phyloP scores from a whole-genome alignment of 192 early-diverging fungal genomes.

The Thamnidium elegans region DNA sequence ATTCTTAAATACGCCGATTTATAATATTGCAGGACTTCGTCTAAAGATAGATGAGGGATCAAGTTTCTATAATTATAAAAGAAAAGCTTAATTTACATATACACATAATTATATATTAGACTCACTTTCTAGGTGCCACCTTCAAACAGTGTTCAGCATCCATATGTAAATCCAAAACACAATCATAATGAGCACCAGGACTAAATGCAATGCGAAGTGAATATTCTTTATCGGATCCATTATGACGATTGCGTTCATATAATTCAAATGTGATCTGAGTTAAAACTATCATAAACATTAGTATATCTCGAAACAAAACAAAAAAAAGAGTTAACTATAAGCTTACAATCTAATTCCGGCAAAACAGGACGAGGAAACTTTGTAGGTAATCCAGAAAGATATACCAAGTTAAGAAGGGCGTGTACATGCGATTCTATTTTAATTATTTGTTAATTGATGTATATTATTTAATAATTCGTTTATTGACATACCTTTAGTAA shows the following conservation, averaged over 20 bases:
- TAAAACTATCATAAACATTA: background rate
- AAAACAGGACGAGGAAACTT: slow-evolving; percentile 60
- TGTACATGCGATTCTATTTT: slow-evolving; percentile 83
- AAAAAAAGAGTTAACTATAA: background rate
- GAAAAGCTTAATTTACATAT: background rate
- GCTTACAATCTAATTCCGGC: slow-evolving; percentile 89
- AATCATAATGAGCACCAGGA: slow-evolving; percentile 87
- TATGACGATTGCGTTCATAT: slow-evolving; percentile 74
- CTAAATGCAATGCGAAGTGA: slow-evolving; percentile 87
- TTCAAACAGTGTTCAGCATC: slow-evolving; percentile 82
- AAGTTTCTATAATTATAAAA: slow-evolving; percentile 59
- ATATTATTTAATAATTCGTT: background rate
- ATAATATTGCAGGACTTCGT: slow-evolving; percentile 62
- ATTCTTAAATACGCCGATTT: slow-evolving; percentile 49
- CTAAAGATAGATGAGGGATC: slow-evolving; percentile 78
- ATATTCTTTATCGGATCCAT: slow-evolving; percentile 66
- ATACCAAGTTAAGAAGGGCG: slow-evolving; percentile 87
- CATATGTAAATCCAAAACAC: slow-evolving; percentile 85
- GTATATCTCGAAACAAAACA: background rate
- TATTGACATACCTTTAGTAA: slow-evolving; percentile 74
- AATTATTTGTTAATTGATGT: background rate
- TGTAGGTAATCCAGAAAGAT: slow-evolving; percentile 80
- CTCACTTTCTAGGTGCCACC: slow-evolving; percentile 74
- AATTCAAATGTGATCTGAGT: slow-evolving; percentile 98
- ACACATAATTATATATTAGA: background rate